phyloP scores from a whole-genome alignment of 225 moss, liverwort and hornwort genomes.

The Lunularia cruciata region DNA sequence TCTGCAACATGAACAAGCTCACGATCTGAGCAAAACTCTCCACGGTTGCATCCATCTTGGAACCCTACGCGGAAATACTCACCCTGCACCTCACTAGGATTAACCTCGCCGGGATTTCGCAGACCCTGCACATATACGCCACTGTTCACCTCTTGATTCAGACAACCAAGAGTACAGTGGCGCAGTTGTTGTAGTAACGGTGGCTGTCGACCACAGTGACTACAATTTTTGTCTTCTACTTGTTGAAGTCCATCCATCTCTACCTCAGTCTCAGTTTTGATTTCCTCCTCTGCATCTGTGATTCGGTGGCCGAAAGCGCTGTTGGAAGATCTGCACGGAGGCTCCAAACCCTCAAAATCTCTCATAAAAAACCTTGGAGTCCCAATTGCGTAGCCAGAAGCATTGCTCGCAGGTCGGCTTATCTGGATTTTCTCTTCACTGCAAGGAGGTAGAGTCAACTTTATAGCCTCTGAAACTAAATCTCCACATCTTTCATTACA shows the following conservation, averaged over 20 bases:
- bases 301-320: not conserved
- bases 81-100: conserved; percentile 2
- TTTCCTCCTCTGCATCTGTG: not conserved
- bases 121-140: not conserved
- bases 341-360: not conserved
- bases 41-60: not conserved
- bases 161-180: not conserved
- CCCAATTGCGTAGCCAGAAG: too few relatives aligned
- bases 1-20: conserved; percentile 2
- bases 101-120: conserved; percentile 7
- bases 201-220: conserved; percentile 24
- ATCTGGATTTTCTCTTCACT: not conserved
- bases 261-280: conserved; percentile 1
- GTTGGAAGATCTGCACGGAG: not conserved
- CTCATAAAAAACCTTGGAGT: not conserved
- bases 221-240: conserved; percentile 33
- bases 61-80: not conserved
- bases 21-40: conserved; percentile 14
- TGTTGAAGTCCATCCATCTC: not conserved
- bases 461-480: not conserved
- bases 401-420: not conserved
- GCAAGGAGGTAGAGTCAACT: not conserved
- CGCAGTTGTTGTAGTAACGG: too few relatives aligned
- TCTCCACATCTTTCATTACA: not conserved
- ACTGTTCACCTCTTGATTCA: conserved; percentile 5